Conservation (phyloP, 352 stramenopile species). For the Phytopythium mirpurense region DNA sequence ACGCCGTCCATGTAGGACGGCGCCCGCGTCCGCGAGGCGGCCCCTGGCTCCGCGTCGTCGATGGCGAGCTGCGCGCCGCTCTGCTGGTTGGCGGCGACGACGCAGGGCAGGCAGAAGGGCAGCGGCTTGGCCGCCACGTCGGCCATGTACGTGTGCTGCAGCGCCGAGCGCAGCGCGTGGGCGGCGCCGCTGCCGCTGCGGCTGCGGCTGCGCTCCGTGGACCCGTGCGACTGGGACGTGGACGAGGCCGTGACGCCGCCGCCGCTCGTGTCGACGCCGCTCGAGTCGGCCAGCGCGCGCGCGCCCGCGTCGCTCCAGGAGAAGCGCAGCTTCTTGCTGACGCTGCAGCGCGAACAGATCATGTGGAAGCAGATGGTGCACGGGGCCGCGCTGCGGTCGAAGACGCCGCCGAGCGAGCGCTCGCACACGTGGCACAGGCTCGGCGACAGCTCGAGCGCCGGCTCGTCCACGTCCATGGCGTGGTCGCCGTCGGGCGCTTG, state of each 20-base stretch:
- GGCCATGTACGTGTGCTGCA: slow-evolving; percentile 14
- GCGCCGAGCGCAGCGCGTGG: neutral
- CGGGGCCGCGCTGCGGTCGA: slow-evolving; percentile 22
- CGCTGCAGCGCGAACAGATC: slow-evolving; percentile 37
- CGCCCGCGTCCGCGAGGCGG: slow-evolving; percentile 2
- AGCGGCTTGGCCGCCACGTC: slow-evolving; percentile 38
- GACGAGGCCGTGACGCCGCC: slow-evolving; percentile 8
- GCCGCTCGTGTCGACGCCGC: slow-evolving; percentile 2
- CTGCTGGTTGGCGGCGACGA: slow-evolving; percentile 34
- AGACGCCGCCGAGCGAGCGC: slow-evolving; percentile 20
- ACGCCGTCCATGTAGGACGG: neutral
- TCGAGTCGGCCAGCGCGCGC: neutral
- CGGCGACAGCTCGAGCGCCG: slow-evolving; percentile 9
- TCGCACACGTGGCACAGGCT: slow-evolving; percentile 35
- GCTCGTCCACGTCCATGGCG: slow-evolving; percentile 3
- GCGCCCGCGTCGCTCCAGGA: slow-evolving; percentile 14
- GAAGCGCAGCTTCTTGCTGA: slow-evolving; percentile 49
- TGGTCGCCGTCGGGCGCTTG: neutral
- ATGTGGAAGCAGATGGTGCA: slow-evolving; percentile 31
- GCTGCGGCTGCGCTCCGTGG: slow-evolving; percentile 19
- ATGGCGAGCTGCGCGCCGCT: slow-evolving; percentile 33
- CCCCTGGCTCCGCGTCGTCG: slow-evolving; percentile 18
- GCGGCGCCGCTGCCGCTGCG: slow-evolving; percentile 8
- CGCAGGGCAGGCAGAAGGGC: slow-evolving; percentile 44
- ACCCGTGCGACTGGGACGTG: slow-evolving; percentile 12